phyloP scores from a whole-genome alignment of 192 early-diverging fungal species.

The Blastocladiella britannica region DNA sequence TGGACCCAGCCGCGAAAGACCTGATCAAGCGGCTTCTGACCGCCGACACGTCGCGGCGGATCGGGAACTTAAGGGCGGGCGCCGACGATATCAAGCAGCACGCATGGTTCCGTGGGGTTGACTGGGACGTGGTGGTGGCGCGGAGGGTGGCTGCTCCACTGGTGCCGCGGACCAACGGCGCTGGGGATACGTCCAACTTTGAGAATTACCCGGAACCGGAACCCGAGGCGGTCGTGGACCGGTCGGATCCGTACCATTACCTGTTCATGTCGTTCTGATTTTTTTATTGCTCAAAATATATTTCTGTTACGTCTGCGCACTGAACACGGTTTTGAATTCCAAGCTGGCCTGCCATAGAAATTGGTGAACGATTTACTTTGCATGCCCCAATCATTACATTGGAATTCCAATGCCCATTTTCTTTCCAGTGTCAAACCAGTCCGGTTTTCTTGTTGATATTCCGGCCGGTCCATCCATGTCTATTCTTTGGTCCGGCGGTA shows the following conservation, averaged over 20 bases:
- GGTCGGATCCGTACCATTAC: not conserved
- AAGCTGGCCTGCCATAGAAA: too few relatives aligned
- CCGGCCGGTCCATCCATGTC: too few relatives aligned
- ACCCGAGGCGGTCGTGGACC: not conserved
- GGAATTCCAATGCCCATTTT: too few relatives aligned
- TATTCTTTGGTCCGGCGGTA: too few relatives aligned
- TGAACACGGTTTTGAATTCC: too few relatives aligned
- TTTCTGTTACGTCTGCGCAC: too few relatives aligned
- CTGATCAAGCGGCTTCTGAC: constrained; percentile 78
- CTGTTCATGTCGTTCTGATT: not conserved
- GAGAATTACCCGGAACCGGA: constrained; percentile 79
- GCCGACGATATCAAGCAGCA: constrained; percentile 82
- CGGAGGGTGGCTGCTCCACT: constrained; percentile 67
- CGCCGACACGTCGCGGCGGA: constrained; percentile 71
- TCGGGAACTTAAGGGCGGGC: constrained; percentile 85
- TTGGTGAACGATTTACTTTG: too few relatives aligned
- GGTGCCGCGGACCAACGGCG: constrained; percentile 61
- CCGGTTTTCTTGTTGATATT: too few relatives aligned
- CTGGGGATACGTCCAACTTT: constrained; percentile 94
- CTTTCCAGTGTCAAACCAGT: too few relatives aligned
- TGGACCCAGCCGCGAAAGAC: constrained; percentile 65
- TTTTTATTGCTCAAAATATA: too few relatives aligned
- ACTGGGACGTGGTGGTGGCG: constrained; percentile 72
- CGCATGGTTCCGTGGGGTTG: constrained; percentile 80
- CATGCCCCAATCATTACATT: too few relatives aligned